Percentiles rank a stretch among this genome's conserved stretches.
Evolutionary conservation across 345 rosid species (phyloP).

Genomic region (Bruguiera sexangula): DNA sequence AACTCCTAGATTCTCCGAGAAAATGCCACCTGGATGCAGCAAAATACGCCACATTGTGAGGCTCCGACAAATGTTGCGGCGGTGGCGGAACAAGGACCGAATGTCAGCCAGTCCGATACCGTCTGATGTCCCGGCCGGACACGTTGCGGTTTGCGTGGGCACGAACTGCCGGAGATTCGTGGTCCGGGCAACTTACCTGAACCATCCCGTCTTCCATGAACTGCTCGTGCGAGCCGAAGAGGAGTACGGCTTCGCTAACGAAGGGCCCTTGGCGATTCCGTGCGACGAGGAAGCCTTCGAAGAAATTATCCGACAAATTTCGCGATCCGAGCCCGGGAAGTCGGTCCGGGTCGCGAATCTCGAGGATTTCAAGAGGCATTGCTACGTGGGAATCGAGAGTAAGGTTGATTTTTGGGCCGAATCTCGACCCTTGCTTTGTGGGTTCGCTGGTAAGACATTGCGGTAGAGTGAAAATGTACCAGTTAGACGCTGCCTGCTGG

Average conservation of each 20-base stretch:
- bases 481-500: neutral
- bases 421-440: constrained; percentile 73
- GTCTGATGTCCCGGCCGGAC: constrained; percentile 89
- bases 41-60: constrained; percentile 91
- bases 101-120: constrained; percentile 54
- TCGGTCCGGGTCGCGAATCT: constrained; percentile 43
- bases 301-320: constrained; percentile 65
- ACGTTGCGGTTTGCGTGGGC: constrained; percentile 86
- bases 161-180: constrained; percentile 61
- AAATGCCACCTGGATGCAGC: constrained; percentile 71
- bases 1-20: neutral
- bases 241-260: constrained; percentile 76
- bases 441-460: constrained; percentile 43
- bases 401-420: constrained; percentile 61
- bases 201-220: constrained; percentile 75
- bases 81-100: constrained; percentile 88
- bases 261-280: constrained; percentile 81
- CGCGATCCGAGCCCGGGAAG: constrained; percentile 52
- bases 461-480: constrained; percentile 28
- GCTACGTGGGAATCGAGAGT: constrained; percentile 46
- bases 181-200: constrained; percentile 80
- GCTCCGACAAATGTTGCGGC: constrained; percentile 78
- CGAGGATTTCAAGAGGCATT: constrained; percentile 56
- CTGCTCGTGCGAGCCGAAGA: constrained; percentile 75
- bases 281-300: constrained; percentile 87